Evolutionary conservation across 345 rosid genomes (phyloP), one percentile per base, ranked within the genome.

Genomic region (Barbarea vulgaris): DNA sequence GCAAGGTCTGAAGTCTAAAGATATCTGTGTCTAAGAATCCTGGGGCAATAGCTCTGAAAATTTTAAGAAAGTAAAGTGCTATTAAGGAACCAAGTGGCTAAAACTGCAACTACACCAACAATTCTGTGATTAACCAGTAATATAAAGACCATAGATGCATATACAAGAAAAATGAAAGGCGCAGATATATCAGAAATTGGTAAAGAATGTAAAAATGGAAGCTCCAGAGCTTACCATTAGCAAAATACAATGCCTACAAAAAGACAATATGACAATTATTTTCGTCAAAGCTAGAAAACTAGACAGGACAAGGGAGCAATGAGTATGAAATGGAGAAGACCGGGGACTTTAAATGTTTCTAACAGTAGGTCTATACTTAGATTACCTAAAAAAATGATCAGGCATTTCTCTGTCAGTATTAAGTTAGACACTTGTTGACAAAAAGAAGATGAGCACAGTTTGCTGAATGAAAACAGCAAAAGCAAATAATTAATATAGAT

Each of bases 31-130:
- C 86, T 81, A 95, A 81, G 77, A 95, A 83, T 22, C 96, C 94
- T 9, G 98, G 99, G 31, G 97, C 89, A 66, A 89, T 84, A 24
- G 96, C 94, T 91, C 99, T 95, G 99, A 79, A 85, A 75, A 70
- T 58, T 68, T 28, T 0, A 65, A 57, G 55, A 72, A 28, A 71
- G 37, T 6, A 9, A 64, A 48, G 46, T 56, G 41, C 14, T 27
- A 19, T 70, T 39, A 77, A 36, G 17, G 46, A 44, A 41, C 15
- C 42, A 69, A 53, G 39, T 4, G 21, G 33, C 64, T 39, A 19
- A 28, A 51, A 41, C 22, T 61, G 41, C 50, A 69, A 61, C 63
- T 30, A 22, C 7, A 7, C 36, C 36, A 53, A 61, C 24, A 12
- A 14, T 12, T 13, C 52, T 48, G 53, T 18, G 18, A 27, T 34